These are phyloP conservation scores for Kwoniella shivajii DNA, from an alignment of 1,284 basidiomycete species.

Conservation along the genomic window DNA sequence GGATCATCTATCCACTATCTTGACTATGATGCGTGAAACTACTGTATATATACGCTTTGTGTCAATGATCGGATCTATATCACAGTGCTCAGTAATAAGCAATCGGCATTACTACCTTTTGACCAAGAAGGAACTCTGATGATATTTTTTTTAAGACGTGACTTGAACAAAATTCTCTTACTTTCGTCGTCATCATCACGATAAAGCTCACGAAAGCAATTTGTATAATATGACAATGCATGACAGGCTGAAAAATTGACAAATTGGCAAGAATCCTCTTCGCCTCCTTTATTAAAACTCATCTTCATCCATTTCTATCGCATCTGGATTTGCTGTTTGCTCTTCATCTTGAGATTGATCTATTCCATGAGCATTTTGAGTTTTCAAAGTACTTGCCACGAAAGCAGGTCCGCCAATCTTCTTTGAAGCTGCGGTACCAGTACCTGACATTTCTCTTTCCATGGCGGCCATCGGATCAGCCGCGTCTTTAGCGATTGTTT, in stretches of 20 bases:
- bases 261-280: too few species aligned
- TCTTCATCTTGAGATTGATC: slow-evolving; percentile 33
- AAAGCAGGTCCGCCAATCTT: slow-evolving; percentile 61
- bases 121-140: too few species aligned
- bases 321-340: slow-evolving; percentile 32
- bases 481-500: slow-evolving; percentile 54
- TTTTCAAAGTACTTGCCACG: slow-evolving; percentile 61
- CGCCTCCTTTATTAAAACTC: slow-evolving; percentile 15
- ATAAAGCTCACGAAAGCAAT: too few species aligned
- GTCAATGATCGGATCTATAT: too few species aligned
- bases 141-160: too few species aligned
- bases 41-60: too few species aligned
- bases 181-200: too few species aligned
- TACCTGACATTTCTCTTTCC: slow-evolving; percentile 66
- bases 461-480: slow-evolving; percentile 62
- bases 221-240: background rate
- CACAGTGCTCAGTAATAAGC: too few species aligned
- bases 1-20: too few species aligned
- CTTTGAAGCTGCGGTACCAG: slow-evolving; percentile 59
- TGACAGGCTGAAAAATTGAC: background rate
- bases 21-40: too few species aligned
- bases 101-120: too few species aligned
- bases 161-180: too few species aligned
- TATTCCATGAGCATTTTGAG: slow-evolving; percentile 35
- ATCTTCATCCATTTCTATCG: slow-evolving; percentile 29